Conservation (phyloP, 768 basidiomycete genomes). For the Tricholoma bakamatsutake region DNA sequence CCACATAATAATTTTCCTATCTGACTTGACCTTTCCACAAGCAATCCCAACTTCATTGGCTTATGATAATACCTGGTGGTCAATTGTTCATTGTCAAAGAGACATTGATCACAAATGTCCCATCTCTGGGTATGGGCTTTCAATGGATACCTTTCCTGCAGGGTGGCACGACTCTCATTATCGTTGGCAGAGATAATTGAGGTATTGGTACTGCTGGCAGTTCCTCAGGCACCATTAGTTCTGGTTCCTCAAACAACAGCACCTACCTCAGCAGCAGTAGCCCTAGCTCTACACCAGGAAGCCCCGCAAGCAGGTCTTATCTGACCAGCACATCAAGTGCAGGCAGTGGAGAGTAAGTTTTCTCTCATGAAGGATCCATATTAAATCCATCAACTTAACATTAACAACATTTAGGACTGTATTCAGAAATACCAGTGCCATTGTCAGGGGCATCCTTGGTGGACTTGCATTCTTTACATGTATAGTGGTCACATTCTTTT, state of each 20-base stretch:
- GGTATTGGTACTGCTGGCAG: constrained; percentile 71
- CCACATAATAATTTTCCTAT: no score
- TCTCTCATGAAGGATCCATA: background rate
- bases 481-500: constrained; percentile 15
- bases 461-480: constrained; percentile 15
- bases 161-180: constrained; percentile 57
- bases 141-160: constrained; percentile 60
- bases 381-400: no score
- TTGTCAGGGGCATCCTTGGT: constrained; percentile 24
- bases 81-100: constrained; percentile 63
- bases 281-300: constrained; percentile 73
- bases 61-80: constrained; percentile 80
- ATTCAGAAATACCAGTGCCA: constrained; percentile 29
- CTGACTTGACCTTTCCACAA: constrained; percentile 17
- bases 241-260: constrained; percentile 40
- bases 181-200: constrained; percentile 62
- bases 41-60: constrained; percentile 58
- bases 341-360: constrained; percentile 16
- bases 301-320: constrained; percentile 69
- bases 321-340: constrained; percentile 47
- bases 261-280: constrained; percentile 54
- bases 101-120: constrained; percentile 37
- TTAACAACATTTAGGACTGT: background rate
- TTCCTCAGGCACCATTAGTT: constrained; percentile 45
- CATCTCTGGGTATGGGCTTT: constrained; percentile 55